Evolutionary conservation across 179 eudicot species (phyloP).

Genomic region (Silene noctiflora): DNA sequence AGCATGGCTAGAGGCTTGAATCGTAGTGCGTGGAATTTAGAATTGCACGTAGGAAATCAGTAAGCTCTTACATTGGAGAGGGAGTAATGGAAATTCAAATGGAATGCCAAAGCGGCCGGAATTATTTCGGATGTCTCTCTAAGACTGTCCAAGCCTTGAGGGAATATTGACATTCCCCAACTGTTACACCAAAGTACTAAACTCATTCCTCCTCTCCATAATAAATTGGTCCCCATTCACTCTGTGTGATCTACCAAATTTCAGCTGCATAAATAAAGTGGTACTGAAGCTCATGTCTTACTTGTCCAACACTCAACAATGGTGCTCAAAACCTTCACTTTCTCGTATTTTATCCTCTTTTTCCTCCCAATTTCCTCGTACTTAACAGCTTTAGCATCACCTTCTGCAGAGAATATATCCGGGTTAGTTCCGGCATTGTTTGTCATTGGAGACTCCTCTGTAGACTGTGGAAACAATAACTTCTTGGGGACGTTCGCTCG

Average conservation of each 20-base stretch:
- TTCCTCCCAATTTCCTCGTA: background rate
- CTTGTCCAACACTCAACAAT: slow-evolving; percentile 13
- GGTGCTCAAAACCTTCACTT: slow-evolving; percentile 21
- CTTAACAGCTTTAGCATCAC: background rate
- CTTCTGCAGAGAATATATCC: background rate
- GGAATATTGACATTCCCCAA: slow-evolving; percentile 1
- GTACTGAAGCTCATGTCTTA: slow-evolving; percentile 7
- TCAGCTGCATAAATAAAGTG: slow-evolving; percentile 11
- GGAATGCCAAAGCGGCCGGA: background rate
- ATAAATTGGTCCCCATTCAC: slow-evolving; percentile 5
- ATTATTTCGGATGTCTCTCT: background rate
- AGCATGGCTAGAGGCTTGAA: no score
- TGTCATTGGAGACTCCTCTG: slow-evolving; percentile 29
- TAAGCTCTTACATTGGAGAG: no score
- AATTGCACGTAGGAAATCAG: no score
- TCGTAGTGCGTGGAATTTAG: no score
- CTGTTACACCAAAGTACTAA: slow-evolving; percentile 7
- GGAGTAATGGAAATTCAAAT: background rate
- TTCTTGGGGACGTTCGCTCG: slow-evolving; percentile 31
- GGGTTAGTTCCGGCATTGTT: slow-evolving; percentile 24
- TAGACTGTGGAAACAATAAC: slow-evolving; percentile 28
- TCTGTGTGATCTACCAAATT: slow-evolving; percentile 15
- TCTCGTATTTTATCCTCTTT: slow-evolving; percentile 5
- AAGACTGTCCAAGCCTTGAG: background rate
- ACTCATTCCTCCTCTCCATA: background rate